Evolutionary conservation across 306 rosid genomes (phyloP).

Genomic region (Vigna reflexopilosa): DNA sequence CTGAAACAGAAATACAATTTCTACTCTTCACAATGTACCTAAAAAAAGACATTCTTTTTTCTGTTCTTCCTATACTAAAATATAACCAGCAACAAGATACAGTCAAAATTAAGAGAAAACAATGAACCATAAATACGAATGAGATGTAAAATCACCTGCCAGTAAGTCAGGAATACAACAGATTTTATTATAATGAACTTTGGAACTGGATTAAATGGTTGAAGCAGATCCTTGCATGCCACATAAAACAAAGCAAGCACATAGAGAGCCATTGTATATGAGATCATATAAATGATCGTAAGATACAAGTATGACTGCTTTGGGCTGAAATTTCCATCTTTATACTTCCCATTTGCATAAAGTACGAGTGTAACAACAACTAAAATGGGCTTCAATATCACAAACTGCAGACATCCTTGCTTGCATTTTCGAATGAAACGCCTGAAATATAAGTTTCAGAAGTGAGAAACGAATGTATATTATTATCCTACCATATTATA

Average conservation of each 20-base stretch:
- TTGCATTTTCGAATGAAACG: slow-evolving; percentile 98
- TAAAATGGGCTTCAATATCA: slow-evolving; percentile 92
- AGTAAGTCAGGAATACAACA: slow-evolving; percentile 96
- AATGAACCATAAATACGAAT: slow-evolving; percentile 3
- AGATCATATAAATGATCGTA: slow-evolving; percentile 86
- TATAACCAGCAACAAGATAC: neutral
- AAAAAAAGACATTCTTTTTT: neutral
- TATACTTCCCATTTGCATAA: slow-evolving; percentile 85
- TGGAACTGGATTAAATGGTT: slow-evolving; percentile 97
- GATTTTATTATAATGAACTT: slow-evolving; percentile 93
- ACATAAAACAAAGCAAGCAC: slow-evolving; percentile 86
- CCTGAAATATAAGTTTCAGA: slow-evolving; percentile 62
- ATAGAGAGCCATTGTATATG: slow-evolving; percentile 93
- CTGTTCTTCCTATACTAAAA: slow-evolving; percentile 21
- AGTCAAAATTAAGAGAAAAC: slow-evolving; percentile 30
- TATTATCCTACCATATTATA: slow-evolving; percentile 15
- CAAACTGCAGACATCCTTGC: slow-evolving; percentile 98
- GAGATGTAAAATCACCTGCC: slow-evolving; percentile 71
- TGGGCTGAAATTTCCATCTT: slow-evolving; percentile 92
- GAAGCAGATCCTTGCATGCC: slow-evolving; percentile 98
- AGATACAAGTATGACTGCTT: slow-evolving; percentile 90
- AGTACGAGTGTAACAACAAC: slow-evolving; percentile 85
- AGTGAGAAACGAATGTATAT: slow-evolving; percentile 29
- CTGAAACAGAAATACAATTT: slow-evolving; percentile 20
- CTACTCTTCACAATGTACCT: neutral